Percentiles rank a stretch among this genome's conserved stretches.
phyloP scores from a whole-genome alignment of 495 filamentous ascomycete genomes.

The Aspergillus asperescens region DNA sequence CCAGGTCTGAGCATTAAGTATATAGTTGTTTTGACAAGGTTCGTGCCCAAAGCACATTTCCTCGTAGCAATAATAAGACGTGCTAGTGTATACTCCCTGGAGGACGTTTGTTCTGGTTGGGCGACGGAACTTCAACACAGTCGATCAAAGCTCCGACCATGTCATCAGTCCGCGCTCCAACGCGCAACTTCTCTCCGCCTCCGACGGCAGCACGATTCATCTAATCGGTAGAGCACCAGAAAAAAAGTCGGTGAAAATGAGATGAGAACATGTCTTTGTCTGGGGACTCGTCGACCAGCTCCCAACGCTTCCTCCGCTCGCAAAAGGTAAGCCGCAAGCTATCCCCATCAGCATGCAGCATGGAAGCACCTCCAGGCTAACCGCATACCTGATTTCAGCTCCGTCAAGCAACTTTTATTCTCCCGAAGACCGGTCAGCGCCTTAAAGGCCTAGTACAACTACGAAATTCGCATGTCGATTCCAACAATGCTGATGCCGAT shows the following conservation, averaged over 20 bases:
- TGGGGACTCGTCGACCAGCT: constrained; percentile 33
- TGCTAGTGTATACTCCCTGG: too few relatives aligned
- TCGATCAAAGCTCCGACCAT: constrained; percentile 4
- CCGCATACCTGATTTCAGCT: constrained; percentile 27
- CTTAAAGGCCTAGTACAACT: constrained; percentile 48
- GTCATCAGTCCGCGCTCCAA: not conserved
- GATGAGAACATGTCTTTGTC: constrained; percentile 26
- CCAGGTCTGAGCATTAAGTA: too few relatives aligned
- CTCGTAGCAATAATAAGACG: constrained; percentile 6
- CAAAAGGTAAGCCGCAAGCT: constrained; percentile 21
- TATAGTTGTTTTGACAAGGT: not conserved
- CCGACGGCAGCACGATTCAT: not conserved
- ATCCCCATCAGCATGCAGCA: too few relatives aligned
- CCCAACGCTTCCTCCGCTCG: constrained; percentile 38
- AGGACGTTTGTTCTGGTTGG: not conserved
- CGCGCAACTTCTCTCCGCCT: not conserved
- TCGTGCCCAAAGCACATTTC: not conserved
- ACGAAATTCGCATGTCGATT: constrained; percentile 24
- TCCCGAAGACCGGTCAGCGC: constrained; percentile 49
- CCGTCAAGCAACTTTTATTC: constrained; percentile 50
- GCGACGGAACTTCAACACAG: not conserved
- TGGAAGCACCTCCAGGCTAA: constrained; percentile 1
- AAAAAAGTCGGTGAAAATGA: constrained; percentile 14
- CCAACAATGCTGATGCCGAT: constrained; percentile 13
- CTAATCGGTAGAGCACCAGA: not conserved